Percentiles rank a stretch among this genome's conserved stretches.
phyloP scores from a whole-genome alignment of 345 rosid species.

The Dipteronia sinensis region DNA sequence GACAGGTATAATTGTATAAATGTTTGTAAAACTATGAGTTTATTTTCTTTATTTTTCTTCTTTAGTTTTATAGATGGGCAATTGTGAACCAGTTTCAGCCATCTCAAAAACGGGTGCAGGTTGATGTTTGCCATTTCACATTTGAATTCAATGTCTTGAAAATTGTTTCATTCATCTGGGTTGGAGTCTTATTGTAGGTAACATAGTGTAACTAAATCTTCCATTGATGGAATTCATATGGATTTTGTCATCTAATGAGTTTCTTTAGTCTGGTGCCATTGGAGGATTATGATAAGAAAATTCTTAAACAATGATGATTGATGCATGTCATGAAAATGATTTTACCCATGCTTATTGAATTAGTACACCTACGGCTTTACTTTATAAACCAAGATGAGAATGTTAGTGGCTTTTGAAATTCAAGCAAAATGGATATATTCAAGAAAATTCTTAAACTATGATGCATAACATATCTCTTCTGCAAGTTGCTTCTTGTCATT shows the following conservation, averaged over 20 bases:
- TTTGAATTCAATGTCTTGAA: neutral
- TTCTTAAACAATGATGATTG: neutral
- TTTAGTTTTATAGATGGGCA: neutral
- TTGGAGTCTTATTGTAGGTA: neutral
- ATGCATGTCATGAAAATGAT: neutral
- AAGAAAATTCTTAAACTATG: no score
- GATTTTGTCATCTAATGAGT: neutral
- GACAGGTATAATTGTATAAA: conserved; percentile 30
- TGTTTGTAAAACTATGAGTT: neutral
- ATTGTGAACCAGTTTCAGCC: neutral
- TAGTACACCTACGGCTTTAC: neutral
- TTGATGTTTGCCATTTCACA: neutral
- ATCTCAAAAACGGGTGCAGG: neutral
- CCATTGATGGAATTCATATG: neutral
- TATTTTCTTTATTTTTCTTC: neutral
- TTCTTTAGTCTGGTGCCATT: neutral
- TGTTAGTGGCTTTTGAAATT: neutral
- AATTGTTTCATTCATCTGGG: neutral
- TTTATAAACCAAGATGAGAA: neutral
- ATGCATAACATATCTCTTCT: neutral
- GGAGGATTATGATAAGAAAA: neutral
- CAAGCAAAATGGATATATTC: neutral
- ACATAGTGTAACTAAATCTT: neutral
- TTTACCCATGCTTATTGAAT: neutral
- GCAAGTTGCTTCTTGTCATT: neutral